Conservation (phyloP, 2,329 filamentous ascomycete species). For the Fusarium hainanense region DNA sequence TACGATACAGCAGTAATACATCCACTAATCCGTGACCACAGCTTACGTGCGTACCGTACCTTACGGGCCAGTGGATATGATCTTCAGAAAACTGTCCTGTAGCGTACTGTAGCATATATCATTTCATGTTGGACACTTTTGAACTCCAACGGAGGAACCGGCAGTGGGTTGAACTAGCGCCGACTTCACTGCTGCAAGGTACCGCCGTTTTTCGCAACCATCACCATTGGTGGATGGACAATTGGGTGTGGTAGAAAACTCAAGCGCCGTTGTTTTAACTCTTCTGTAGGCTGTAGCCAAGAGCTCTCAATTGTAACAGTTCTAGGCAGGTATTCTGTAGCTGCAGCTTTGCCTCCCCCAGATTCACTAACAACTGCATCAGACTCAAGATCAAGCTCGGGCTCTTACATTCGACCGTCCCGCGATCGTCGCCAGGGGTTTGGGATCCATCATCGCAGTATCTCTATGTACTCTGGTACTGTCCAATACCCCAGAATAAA, state of each 20-base stretch:
- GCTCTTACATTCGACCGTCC: constrained; percentile 1
- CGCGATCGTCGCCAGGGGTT: constrained; percentile 28
- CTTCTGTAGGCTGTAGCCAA: not conserved
- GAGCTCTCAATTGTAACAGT: not conserved
- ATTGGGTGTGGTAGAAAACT: not conserved
- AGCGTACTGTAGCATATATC: not conserved
- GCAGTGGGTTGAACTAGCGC: constrained; percentile 16
- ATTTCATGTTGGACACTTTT: not conserved
- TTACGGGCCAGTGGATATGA: constrained; percentile 10
- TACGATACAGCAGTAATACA: not conserved
- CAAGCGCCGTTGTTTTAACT: constrained; percentile 1
- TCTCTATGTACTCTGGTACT: not conserved
- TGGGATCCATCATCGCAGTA: constrained; percentile 11
- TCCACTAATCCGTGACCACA: constrained; percentile 1
- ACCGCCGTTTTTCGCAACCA: constrained; percentile 22
- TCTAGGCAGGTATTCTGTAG: not conserved
- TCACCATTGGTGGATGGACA: not conserved
- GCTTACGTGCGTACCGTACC: not conserved
- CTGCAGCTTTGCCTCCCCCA: not conserved
- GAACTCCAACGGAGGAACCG: constrained; percentile 27
- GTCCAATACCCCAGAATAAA: not conserved
- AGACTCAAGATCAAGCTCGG: constrained; percentile 14
- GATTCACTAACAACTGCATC: not conserved
- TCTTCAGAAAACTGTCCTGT: not conserved
- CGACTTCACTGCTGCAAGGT: constrained; percentile 35